Conservation (phyloP, 2,329 filamentous ascomycete species). For the Pseudogymnoascus sp. region DNA sequence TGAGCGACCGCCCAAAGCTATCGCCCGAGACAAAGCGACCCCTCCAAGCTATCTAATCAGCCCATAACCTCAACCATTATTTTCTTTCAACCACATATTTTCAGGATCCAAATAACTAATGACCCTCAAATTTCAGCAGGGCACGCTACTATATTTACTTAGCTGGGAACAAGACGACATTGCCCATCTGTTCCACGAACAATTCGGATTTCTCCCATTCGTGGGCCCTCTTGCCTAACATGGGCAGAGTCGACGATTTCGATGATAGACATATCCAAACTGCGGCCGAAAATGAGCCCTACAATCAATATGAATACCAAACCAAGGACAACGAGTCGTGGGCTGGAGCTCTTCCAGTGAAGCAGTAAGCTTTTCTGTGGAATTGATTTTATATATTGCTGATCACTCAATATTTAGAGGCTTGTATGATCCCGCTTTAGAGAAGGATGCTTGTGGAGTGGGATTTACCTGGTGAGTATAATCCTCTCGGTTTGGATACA, state of each 20-base stretch:
- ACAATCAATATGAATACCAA: constrained; percentile 76
- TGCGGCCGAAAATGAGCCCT: constrained; percentile 52
- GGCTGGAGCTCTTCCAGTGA: constrained; percentile 91
- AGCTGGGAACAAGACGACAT: not conserved
- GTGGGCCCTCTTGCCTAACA: constrained; percentile 50
- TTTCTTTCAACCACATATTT: not conserved
- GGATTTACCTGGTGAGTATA: constrained; percentile 85
- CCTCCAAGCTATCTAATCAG: not conserved
- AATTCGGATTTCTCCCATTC: not conserved
- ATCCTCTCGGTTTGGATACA: not conserved
- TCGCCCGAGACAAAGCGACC: constrained; percentile 1
- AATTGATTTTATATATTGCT: not conserved
- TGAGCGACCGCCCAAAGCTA: not conserved
- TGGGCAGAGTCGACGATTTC: constrained; percentile 59
- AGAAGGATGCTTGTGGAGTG: constrained; percentile 99
- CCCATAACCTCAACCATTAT: not conserved
- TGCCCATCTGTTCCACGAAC: not conserved
- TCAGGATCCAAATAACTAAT: constrained; percentile 5
- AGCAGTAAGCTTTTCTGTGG: constrained; percentile 54
- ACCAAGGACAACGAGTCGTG: constrained; percentile 78
- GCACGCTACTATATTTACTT: not conserved
- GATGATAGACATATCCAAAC: constrained; percentile 59
- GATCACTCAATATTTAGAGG: constrained; percentile 44
- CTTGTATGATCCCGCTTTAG: constrained; percentile 89
- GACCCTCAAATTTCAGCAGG: not conserved